Evolutionary conservation across 2,329 filamentous ascomycete genomes (phyloP).

Genomic region (Septoria linicola): DNA sequence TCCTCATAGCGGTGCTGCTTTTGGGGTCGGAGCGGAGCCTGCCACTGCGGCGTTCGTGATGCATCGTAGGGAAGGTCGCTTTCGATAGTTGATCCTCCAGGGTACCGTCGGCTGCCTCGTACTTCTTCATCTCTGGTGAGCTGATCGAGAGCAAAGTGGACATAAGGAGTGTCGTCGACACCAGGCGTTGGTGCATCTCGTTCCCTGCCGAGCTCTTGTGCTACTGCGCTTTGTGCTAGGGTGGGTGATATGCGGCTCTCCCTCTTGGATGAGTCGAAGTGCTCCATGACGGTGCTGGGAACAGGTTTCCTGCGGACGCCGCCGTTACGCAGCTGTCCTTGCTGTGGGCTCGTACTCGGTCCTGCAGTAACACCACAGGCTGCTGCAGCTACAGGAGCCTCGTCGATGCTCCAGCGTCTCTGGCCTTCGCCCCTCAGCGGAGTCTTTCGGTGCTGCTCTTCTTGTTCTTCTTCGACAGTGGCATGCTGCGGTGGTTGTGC

Average conservation of each 20-base stretch:
- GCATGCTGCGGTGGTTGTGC: conserved; percentile 20
- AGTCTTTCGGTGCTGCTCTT: conserved; percentile 31
- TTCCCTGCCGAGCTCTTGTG: conserved; percentile 34
- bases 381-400: conserved; percentile 11
- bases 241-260: conserved; percentile 25
- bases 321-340: conserved; percentile 23
- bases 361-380: conserved; percentile 9
- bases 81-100: conserved; percentile 22
- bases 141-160: conserved; percentile 85
- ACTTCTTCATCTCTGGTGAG: conserved; percentile 72
- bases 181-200: conserved; percentile 64
- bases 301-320: conserved; percentile 38
- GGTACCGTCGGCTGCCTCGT: conserved; percentile 54
- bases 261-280: conserved; percentile 2
- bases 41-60: conserved; percentile 14
- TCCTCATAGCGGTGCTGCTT: conserved; percentile 25
- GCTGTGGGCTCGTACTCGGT: conserved; percentile 1
- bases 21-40: conserved; percentile 15
- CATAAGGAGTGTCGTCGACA: conserved; percentile 80
- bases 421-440: conserved; percentile 38
- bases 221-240: conserved; percentile 34
- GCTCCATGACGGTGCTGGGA: conserved; percentile 36
- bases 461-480: conserved; percentile 22
- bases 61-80: conserved; percentile 27
- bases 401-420: conserved; percentile 28